phyloP scores from a whole-genome alignment of 1,284 basidiomycete species.

The Phellinidium pouzarii region DNA sequence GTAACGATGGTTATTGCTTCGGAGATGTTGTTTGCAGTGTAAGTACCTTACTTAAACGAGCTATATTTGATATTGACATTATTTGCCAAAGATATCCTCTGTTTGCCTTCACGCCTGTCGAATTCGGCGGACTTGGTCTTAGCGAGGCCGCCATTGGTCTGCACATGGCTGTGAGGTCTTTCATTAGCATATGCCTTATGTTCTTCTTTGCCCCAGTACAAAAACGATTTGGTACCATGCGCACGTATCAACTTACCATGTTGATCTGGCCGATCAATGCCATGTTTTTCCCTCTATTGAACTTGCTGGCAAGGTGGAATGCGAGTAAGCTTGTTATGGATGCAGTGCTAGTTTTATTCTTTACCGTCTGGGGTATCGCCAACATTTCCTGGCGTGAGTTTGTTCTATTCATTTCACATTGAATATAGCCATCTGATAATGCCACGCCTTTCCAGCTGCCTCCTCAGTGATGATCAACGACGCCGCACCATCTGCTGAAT shows the following conservation, averaged over 20 bases:
- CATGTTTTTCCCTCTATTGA: slow-evolving; percentile 23
- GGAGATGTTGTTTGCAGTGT: slow-evolving; percentile 20
- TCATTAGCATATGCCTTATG: slow-evolving; percentile 21
- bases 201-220: slow-evolving; percentile 18
- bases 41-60: neutral
- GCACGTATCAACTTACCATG: slow-evolving; percentile 20
- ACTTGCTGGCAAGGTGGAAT: slow-evolving; percentile 20
- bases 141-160: slow-evolving; percentile 21
- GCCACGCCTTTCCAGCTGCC: slow-evolving; percentile 7
- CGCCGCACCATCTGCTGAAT: slow-evolving; percentile 20
- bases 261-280: slow-evolving; percentile 20
- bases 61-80: neutral
- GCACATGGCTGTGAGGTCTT: slow-evolving; percentile 22
- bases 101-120: slow-evolving; percentile 24
- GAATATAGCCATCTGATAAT: neutral
- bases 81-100: slow-evolving; percentile 20
- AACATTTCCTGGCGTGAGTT: slow-evolving; percentile 17
- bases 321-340: slow-evolving; percentile 2
- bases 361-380: slow-evolving; percentile 17
- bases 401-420: neutral
- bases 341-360: slow-evolving; percentile 13
- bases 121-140: slow-evolving; percentile 23
- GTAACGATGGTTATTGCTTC: slow-evolving; percentile 18
- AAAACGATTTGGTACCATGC: slow-evolving; percentile 20
- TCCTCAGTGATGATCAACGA: slow-evolving; percentile 20